Conservation (phyloP, 2,329 filamentous ascomycete genomes). For the Paraphaeosphaeria sporulosa region DNA sequence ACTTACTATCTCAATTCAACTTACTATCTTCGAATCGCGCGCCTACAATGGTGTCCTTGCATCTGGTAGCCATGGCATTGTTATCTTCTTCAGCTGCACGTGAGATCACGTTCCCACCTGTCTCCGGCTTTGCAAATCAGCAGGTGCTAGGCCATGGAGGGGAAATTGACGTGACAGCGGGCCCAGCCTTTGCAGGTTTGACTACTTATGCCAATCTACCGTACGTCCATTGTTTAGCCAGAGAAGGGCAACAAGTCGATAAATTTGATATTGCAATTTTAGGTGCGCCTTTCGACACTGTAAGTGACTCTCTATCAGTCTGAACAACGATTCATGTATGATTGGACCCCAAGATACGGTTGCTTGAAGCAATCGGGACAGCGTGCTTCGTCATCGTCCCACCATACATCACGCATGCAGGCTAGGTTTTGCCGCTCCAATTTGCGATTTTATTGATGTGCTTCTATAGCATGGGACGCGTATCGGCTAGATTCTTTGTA, state of each 20-base stretch:
- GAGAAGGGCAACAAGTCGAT: slow-evolving; percentile 46
- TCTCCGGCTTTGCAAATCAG: slow-evolving; percentile 46
- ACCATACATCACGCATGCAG: neutral
- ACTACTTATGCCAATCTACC: slow-evolving; percentile 58
- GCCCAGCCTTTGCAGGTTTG: slow-evolving; percentile 51
- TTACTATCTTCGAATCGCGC: neutral
- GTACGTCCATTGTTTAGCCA: slow-evolving; percentile 56
- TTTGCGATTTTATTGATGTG: too few species aligned
- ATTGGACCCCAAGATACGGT: neutral
- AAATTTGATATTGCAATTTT: slow-evolving; percentile 59
- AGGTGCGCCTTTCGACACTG: slow-evolving; percentile 60
- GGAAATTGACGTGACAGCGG: slow-evolving; percentile 38
- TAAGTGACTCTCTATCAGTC: slow-evolving; percentile 28
- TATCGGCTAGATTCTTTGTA: too few species aligned
- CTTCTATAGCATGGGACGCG: too few species aligned
- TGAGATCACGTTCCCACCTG: slow-evolving; percentile 55
- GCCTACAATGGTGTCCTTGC: neutral
- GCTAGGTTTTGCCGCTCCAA: too few species aligned
- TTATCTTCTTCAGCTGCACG: slow-evolving; percentile 30
- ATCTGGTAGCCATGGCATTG: slow-evolving; percentile 28
- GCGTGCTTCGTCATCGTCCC: neutral
- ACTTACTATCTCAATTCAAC: neutral
- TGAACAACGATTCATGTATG: neutral
- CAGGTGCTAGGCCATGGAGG: slow-evolving; percentile 29
- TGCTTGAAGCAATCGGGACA: neutral